Conservation (phyloP, 495 filamentous ascomycete genomes). For the Entonaema liquescens region DNA sequence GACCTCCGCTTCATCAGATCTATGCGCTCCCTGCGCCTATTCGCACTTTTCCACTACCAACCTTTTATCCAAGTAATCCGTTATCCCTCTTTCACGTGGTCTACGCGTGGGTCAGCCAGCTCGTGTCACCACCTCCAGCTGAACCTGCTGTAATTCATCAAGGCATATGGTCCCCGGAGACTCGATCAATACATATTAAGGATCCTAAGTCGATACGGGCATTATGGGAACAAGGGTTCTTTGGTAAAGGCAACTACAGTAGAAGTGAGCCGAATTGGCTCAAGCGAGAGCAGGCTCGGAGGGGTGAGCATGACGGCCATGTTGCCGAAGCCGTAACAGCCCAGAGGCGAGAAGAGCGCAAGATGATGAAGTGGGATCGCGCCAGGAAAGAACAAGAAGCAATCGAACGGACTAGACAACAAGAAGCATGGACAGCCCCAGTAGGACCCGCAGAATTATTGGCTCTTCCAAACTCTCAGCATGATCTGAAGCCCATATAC, state of each 20-base stretch:
- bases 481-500: constrained; percentile 21
- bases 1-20: constrained; percentile 67
- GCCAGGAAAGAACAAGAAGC: constrained; percentile 84
- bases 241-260: constrained; percentile 90
- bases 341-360: constrained; percentile 78
- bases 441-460: constrained; percentile 50
- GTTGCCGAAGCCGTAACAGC: constrained; percentile 82
- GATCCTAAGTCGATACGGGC: constrained; percentile 76
- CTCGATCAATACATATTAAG: constrained; percentile 84
- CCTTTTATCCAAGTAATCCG: constrained; percentile 91
- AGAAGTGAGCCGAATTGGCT: constrained; percentile 95
- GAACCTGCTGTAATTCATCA: constrained; percentile 72
- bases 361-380: constrained; percentile 85
- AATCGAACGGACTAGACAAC: constrained; percentile 66
- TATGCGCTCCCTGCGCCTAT: constrained; percentile 85
- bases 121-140: constrained; percentile 69
- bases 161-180: constrained; percentile 79
- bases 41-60: constrained; percentile 79
- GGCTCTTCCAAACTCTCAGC: constrained; percentile 50
- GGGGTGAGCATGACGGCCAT: constrained; percentile 63
- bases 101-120: constrained; percentile 76
- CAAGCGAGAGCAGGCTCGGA: constrained; percentile 76
- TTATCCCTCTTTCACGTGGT: constrained; percentile 82
- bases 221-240: constrained; percentile 96
- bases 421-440: constrained; percentile 45